Percentiles rank a stretch among this genome's conserved stretches.
phyloP scores from a whole-genome alignment of 2,329 filamentous ascomycete species.

The Dothideomycetes sp. region DNA sequence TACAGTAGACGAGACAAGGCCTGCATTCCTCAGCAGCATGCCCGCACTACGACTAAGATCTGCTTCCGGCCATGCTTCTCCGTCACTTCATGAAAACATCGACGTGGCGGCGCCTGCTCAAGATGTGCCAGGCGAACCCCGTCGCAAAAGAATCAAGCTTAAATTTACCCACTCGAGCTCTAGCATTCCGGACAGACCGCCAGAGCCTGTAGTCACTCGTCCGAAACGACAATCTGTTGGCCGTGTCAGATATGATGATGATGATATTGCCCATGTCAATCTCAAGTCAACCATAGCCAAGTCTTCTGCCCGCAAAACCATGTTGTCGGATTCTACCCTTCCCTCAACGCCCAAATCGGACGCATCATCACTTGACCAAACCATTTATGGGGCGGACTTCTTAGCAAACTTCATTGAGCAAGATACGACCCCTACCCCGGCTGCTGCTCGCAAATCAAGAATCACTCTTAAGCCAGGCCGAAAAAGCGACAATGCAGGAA shows the following conservation, averaged over 20 bases:
- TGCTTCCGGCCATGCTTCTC: slow-evolving; percentile 4
- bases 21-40: slow-evolving; percentile 6
- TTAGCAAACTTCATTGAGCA: slow-evolving; percentile 21
- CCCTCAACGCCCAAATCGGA: too few species aligned
- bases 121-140: not conserved
- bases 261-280: too few species aligned
- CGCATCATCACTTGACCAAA: too few species aligned
- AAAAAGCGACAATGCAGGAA: too few species aligned
- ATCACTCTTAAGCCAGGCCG: too few species aligned
- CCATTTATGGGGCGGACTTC: slow-evolving; percentile 18
- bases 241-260: slow-evolving; percentile 6
- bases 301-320: too few species aligned
- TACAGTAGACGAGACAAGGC: too few species aligned
- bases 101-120: slow-evolving; percentile 5
- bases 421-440: too few species aligned
- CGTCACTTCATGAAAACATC: slow-evolving; percentile 5
- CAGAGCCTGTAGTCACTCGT: slow-evolving; percentile 1
- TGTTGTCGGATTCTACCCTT: too few species aligned
- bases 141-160: slow-evolving; percentile 14
- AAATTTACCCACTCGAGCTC: slow-evolving; percentile 10
- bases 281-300: too few species aligned
- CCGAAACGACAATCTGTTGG: slow-evolving; percentile 6
- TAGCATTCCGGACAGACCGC: not conserved
- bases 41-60: too few species aligned
- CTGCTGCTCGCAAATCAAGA: too few species aligned